Percentiles rank a stretch among this genome's conserved stretches.
These are phyloP conservation scores for Croton setiger DNA, from an alignment of 441 rosid genomes.

Conservation along the genomic window DNA sequence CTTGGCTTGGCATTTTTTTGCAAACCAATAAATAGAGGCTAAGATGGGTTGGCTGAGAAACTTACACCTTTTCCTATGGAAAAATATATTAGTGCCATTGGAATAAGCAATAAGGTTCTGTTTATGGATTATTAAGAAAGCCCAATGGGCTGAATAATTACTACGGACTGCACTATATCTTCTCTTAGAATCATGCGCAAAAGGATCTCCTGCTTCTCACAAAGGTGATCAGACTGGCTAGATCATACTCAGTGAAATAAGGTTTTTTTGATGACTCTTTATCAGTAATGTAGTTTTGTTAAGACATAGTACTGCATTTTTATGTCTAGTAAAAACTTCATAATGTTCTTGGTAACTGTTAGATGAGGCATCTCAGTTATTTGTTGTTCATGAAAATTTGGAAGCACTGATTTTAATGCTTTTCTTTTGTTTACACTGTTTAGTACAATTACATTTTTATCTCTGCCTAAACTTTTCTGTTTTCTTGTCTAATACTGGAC, in stretches of 20 bases:
- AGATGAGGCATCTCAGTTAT: not conserved
- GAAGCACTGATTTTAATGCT: not conserved
- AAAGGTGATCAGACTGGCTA: too few relatives aligned
- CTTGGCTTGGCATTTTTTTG: too few relatives aligned
- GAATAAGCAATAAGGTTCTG: not conserved
- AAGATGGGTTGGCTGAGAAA: not conserved
- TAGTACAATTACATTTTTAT: not conserved
- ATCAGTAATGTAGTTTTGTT: not conserved
- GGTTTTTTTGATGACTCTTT: not conserved
- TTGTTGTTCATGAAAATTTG: not conserved
- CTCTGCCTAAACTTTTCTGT: not conserved
- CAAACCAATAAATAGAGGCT: not conserved
- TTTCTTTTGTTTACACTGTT: not conserved
- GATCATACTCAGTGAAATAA: too few relatives aligned
- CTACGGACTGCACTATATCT: too few relatives aligned
- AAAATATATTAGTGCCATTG: not conserved
- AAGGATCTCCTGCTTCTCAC: too few relatives aligned
- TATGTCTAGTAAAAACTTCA: not conserved
- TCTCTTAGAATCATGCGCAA: too few relatives aligned
- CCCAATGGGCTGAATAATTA: too few relatives aligned
- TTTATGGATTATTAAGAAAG: too few relatives aligned
- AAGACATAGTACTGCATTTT: not conserved
- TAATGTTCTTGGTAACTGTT: not conserved
- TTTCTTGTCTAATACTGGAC: constrained; percentile 13
- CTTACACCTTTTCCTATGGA: not conserved